phyloP scores from a whole-genome alignment of 2,329 filamentous ascomycete genomes.

The Aspergillus uvarum region DNA sequence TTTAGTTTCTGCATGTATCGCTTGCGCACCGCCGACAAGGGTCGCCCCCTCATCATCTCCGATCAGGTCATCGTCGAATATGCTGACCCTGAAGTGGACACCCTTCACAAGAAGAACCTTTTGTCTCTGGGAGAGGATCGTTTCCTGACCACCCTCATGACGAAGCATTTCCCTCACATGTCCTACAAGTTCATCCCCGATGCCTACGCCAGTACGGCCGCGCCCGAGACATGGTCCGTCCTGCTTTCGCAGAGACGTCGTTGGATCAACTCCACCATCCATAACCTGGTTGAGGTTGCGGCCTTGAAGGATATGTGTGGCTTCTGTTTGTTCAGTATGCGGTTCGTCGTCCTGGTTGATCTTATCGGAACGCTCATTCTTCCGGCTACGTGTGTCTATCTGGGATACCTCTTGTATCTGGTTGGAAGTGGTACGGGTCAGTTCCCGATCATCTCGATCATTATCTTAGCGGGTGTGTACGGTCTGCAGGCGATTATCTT shows the following conservation, averaged over 20 bases:
- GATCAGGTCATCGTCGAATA: conserved; percentile 88
- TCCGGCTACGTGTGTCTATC: conserved; percentile 81
- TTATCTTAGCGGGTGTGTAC: conserved; percentile 88
- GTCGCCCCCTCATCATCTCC: conserved; percentile 89
- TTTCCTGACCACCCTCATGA: conserved; percentile 96
- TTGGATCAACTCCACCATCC: conserved; percentile 99
- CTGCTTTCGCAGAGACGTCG: conserved; percentile 95
- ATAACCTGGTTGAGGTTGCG: conserved; percentile 90
- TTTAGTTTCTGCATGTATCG: conserved; percentile 98
- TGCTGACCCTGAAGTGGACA: conserved; percentile 84
- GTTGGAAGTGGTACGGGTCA: conserved; percentile 68
- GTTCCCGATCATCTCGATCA: conserved; percentile 82
- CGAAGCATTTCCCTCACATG: conserved; percentile 94
- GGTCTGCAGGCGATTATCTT: conserved; percentile 96
- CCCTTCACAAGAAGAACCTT: conserved; percentile 91
- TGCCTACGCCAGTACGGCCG: conserved; percentile 89
- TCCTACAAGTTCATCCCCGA: conserved; percentile 94
- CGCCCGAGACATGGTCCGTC: conserved; percentile 90
- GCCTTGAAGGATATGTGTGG: conserved; percentile 91
- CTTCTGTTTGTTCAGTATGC: conserved; percentile 98
- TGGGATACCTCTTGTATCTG: conserved; percentile 82
- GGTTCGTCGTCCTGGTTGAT: conserved; percentile 93
- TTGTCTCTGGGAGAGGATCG: conserved; percentile 94
- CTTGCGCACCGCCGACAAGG: conserved; percentile 87
- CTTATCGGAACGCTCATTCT: conserved; percentile 89